Evolutionary conservation across 2,329 filamentous ascomycete species (phyloP).

Genomic region (Claviceps cyperi): DNA sequence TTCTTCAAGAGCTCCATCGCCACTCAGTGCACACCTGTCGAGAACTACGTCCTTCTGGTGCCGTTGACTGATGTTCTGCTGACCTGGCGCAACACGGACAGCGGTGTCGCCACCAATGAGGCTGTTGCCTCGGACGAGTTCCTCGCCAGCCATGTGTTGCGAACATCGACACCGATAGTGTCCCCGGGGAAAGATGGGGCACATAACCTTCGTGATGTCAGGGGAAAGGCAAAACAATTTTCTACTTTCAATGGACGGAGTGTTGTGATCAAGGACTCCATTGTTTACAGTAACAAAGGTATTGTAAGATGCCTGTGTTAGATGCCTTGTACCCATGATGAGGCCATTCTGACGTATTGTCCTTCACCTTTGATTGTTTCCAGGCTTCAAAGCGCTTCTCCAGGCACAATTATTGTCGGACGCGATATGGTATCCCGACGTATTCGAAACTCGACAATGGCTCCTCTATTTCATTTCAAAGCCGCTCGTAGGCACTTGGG

Average conservation of each 20-base stretch:
- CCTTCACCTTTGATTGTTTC: neutral
- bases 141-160: constrained; percentile 88
- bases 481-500: constrained; percentile 71
- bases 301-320: constrained; percentile 4
- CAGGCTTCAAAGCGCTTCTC: constrained; percentile 81
- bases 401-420: constrained; percentile 81
- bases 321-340: neutral
- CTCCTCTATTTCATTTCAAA: constrained; percentile 91
- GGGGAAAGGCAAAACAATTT: constrained; percentile 88
- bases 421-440: constrained; percentile 74
- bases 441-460: constrained; percentile 84
- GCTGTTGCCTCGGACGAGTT: constrained; percentile 86
- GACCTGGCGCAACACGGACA: constrained; percentile 76
- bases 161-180: constrained; percentile 47
- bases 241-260: constrained; percentile 85
- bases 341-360: neutral
- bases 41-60: constrained; percentile 87
- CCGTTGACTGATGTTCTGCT: constrained; percentile 86
- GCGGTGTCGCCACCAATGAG: constrained; percentile 61
- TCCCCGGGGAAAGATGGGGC: constrained; percentile 39
- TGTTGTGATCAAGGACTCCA: constrained; percentile 84
- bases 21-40: constrained; percentile 77
- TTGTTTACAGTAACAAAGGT: constrained; percentile 95
- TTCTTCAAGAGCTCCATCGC: constrained; percentile 96
- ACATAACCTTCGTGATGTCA: constrained; percentile 65